phyloP scores from a whole-genome alignment of 1,284 basidiomycete genomes.

The Fomitopsis schrenkii region DNA sequence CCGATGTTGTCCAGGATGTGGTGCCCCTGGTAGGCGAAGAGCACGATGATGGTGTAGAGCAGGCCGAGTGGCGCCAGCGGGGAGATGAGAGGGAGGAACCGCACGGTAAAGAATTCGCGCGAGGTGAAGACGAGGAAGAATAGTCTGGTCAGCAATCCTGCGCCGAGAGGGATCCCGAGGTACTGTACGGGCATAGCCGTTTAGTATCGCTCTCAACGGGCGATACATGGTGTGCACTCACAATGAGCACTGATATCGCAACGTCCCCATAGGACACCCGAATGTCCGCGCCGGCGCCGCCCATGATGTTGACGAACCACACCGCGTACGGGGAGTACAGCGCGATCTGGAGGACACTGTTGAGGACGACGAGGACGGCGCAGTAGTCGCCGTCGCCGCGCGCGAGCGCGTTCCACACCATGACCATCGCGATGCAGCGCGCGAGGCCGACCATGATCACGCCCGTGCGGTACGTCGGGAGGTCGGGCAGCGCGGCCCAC shows the following conservation, averaged over 20 bases:
- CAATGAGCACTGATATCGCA: constrained; percentile 75
- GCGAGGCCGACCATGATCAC: constrained; percentile 58
- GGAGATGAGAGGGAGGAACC: constrained; percentile 68
- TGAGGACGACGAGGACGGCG: constrained; percentile 65
- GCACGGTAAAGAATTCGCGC: constrained; percentile 44
- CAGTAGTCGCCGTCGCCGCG: constrained; percentile 74
- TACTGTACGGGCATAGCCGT: constrained; percentile 39
- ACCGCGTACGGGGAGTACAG: constrained; percentile 77
- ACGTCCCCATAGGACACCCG: constrained; percentile 63
- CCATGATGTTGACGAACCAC: constrained; percentile 75
- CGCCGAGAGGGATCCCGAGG: constrained; percentile 66
- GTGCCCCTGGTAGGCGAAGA: constrained; percentile 69
- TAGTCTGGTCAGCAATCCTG: constrained; percentile 69
- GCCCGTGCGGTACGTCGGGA: constrained; percentile 53
- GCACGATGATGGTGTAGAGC: constrained; percentile 73
- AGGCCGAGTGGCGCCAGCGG: constrained; percentile 73
- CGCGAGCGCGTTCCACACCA: constrained; percentile 84
- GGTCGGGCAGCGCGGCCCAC: constrained; percentile 83
- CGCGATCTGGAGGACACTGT: constrained; percentile 70
- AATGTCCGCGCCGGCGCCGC: constrained; percentile 37
- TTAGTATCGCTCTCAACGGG: neutral
- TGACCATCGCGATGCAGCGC: constrained; percentile 76
- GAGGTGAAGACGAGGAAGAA: constrained; percentile 46
- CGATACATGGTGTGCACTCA: constrained; percentile 23
- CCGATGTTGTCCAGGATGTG: constrained; percentile 66